phyloP scores from a whole-genome alignment of 1,284 basidiomycete species.

The Ganoderma resinaceum region DNA sequence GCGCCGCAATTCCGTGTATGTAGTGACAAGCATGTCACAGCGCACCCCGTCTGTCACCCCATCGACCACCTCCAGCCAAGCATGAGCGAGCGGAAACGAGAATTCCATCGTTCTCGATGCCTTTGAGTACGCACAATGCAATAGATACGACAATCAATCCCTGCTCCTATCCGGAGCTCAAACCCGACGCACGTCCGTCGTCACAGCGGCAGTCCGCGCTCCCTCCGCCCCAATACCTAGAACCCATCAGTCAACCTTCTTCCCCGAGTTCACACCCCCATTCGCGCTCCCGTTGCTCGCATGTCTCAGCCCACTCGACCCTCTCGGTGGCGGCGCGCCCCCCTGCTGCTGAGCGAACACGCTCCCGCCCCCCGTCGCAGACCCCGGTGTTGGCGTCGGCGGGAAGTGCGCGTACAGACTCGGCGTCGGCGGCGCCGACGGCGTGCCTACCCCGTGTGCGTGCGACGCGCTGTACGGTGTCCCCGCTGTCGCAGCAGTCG shows the following conservation, averaged over 20 bases:
- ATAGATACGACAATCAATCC: not conserved
- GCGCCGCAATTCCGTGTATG: no score
- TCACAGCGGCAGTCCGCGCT: no score
- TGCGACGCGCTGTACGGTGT: slow-evolving; percentile 34
- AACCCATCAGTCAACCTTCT: slow-evolving; percentile 53
- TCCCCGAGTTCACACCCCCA: slow-evolving; percentile 32
- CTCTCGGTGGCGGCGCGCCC: slow-evolving; percentile 35
- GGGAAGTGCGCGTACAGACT: slow-evolving; percentile 45
- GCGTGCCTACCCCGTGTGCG: slow-evolving; percentile 6
- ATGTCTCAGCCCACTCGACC: slow-evolving; percentile 28
- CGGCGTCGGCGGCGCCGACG: slow-evolving; percentile 35
- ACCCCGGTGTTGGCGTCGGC: slow-evolving; percentile 50
- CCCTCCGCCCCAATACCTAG: not conserved
- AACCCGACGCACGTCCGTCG: not conserved
- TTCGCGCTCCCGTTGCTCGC: slow-evolving; percentile 26
- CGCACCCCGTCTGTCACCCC: not conserved
- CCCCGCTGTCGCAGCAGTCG: slow-evolving; percentile 35
- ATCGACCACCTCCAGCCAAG: not conserved
- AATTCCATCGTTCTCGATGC: not conserved
- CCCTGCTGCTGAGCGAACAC: slow-evolving; percentile 36
- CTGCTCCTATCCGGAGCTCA: not conserved
- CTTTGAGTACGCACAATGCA: not conserved
- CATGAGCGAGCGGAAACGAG: not conserved
- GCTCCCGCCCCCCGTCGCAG: slow-evolving; percentile 24
- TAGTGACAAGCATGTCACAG: no score